Conservation (phyloP, 345 rosid species). For the Heritiera littoralis region DNA sequence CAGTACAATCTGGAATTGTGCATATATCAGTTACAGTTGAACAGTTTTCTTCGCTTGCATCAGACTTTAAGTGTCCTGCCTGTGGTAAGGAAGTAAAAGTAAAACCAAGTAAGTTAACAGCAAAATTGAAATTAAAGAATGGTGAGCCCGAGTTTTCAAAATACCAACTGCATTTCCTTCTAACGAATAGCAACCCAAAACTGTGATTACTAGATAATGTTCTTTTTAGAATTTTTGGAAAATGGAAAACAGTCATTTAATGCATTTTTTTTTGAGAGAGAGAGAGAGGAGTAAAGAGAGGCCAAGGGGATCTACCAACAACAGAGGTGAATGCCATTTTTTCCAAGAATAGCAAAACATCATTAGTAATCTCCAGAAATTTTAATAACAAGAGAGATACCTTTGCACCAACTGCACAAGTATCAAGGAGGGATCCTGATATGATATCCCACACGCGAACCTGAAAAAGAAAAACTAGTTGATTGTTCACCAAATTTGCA, state of each 20-base stretch:
- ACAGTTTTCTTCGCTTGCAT: conserved; percentile 47
- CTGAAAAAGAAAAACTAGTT: conserved; percentile 39
- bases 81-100: conserved; percentile 43
- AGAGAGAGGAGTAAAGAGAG: not conserved
- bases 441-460: conserved; percentile 88
- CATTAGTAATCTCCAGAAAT: conserved; percentile 10
- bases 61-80: conserved; percentile 50
- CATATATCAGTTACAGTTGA: conserved; percentile 64
- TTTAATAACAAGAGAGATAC: conserved; percentile 36
- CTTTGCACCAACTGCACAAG: conserved; percentile 71
- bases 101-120: not conserved
- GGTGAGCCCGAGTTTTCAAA: not conserved
- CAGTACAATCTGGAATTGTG: conserved; percentile 44
- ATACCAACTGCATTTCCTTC: not conserved
- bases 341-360: conserved; percentile 16
- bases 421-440: conserved; percentile 79
- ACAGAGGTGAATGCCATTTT: not conserved
- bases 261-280: not conserved
- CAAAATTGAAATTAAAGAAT: not conserved
- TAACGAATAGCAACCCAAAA: not conserved
- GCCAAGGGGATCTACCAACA: not conserved
- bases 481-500: conserved; percentile 16
- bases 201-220: not conserved
- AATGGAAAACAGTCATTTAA: not conserved
- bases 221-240: not conserved